Evolutionary conservation across 148 eudicot species (phyloP).

Genomic region (Vaccinium corymbosum): DNA sequence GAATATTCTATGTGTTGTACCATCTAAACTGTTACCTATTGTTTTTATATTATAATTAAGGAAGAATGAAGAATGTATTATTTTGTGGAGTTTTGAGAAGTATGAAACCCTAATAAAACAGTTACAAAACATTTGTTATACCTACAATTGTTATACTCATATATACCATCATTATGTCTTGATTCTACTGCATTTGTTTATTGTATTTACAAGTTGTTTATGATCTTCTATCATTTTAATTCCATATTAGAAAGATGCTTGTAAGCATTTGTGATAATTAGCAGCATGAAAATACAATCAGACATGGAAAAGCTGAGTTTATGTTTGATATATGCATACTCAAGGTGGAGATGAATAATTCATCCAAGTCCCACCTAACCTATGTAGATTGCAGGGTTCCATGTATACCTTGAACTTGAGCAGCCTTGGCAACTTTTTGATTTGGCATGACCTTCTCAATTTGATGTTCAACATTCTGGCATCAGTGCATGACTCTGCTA

Average conservation of each 20-base stretch:
- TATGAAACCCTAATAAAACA: background rate
- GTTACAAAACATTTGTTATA: background rate
- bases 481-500: background rate
- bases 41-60: background rate
- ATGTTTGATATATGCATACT: background rate
- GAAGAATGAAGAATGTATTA: too few species aligned
- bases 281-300: background rate
- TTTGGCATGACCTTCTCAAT: background rate
- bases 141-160: background rate
- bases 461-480: background rate
- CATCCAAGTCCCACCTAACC: background rate
- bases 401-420: background rate
- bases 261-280: background rate
- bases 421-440: background rate
- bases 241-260: background rate
- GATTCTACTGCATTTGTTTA: background rate
- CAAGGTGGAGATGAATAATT: background rate
- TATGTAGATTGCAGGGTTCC: background rate
- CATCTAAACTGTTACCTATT: background rate
- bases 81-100: background rate
- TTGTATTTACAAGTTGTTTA: background rate
- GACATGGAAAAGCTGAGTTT: background rate
- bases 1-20: background rate
- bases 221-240: background rate
- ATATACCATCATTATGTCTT: background rate